These are phyloP conservation scores for Cinnamomum micranthum DNA, from an alignment of 164 flowering plant genomes.

Conservation along the genomic window DNA sequence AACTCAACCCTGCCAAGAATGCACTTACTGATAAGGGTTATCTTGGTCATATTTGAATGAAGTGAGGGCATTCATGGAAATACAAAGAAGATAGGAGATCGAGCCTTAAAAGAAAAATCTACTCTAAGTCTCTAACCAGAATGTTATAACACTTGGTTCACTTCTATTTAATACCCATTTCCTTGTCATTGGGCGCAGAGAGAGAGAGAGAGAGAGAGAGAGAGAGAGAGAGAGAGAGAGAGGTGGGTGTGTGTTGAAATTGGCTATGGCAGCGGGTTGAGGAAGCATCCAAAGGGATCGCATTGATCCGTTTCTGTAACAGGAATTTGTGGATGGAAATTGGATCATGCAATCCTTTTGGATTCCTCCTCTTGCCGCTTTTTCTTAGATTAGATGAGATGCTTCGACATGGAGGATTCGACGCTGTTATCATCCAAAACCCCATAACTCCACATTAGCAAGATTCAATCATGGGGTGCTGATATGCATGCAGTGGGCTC, in stretches of 20 bases:
- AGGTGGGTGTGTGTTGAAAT: background rate
- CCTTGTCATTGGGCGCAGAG: constrained; percentile 7
- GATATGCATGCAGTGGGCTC: too few relatives aligned
- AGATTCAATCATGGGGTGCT: too few relatives aligned
- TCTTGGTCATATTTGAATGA: too few relatives aligned
- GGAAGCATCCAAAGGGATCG: constrained; percentile 94
- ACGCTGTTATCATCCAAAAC: background rate
- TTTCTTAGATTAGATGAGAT: background rate
- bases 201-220: constrained; percentile 2
- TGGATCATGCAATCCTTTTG: constrained; percentile 91
- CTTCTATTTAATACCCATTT: constrained; percentile 24
- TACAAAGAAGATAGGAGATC: too few relatives aligned
- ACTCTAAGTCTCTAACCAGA: too few relatives aligned
- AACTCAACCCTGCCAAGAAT: too few relatives aligned
- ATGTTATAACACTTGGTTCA: background rate
- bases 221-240: background rate
- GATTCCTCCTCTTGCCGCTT: constrained; percentile 66
- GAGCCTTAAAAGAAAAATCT: too few relatives aligned
- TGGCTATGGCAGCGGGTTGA: constrained; percentile 33
- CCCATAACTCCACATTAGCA: background rate
- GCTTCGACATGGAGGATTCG: too few relatives aligned
- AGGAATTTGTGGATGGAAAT: background rate
- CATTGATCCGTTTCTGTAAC: constrained; percentile 52
- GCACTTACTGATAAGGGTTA: too few relatives aligned
- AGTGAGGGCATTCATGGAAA: too few relatives aligned